Evolutionary conservation across 1,284 basidiomycete genomes (phyloP).

Genomic region (Pterula multifida): DNA sequence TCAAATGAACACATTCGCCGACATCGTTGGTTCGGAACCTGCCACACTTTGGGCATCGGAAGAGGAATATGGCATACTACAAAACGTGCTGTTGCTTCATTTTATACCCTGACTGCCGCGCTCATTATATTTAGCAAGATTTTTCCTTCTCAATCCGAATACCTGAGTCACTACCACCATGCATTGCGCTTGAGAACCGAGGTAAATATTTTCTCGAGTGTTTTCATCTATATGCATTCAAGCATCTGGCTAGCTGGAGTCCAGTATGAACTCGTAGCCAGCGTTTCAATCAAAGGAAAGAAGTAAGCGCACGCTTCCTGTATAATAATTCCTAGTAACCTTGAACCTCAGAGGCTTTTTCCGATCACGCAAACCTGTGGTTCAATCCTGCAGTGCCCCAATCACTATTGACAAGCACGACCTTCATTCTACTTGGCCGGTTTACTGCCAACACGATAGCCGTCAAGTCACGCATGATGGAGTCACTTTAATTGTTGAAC

Average conservation of each 20-base stretch:
- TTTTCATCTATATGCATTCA: slow-evolving; percentile 5
- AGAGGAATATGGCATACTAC: slow-evolving; percentile 58
- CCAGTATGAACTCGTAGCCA: slow-evolving; percentile 77
- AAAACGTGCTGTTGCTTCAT: slow-evolving; percentile 38
- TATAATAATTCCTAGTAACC: background rate
- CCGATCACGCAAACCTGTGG: slow-evolving; percentile 52
- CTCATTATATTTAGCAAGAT: slow-evolving; percentile 35
- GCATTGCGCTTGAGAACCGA: slow-evolving; percentile 59
- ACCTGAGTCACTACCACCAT: slow-evolving; percentile 77
- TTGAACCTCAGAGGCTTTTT: slow-evolving; percentile 47
- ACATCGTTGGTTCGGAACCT: slow-evolving; percentile 62
- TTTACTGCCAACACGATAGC: slow-evolving; percentile 69
- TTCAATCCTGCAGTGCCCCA: slow-evolving; percentile 45
- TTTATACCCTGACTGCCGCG: background rate
- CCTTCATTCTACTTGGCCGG: slow-evolving; percentile 80
- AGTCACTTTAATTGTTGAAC: slow-evolving; percentile 63
- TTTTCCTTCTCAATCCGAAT: slow-evolving; percentile 78
- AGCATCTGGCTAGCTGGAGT: slow-evolving; percentile 45
- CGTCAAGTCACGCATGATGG: slow-evolving; percentile 56
- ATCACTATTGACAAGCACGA: slow-evolving; percentile 86
- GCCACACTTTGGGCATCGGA: slow-evolving; percentile 59
- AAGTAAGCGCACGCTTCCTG: slow-evolving; percentile 30
- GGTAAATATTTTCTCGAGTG: slow-evolving; percentile 25
- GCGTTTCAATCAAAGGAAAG: slow-evolving; percentile 74
- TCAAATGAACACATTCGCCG: slow-evolving; percentile 53